Conservation (phyloP, 495 filamentous ascomycete genomes). For the Xylaria grammica region DNA sequence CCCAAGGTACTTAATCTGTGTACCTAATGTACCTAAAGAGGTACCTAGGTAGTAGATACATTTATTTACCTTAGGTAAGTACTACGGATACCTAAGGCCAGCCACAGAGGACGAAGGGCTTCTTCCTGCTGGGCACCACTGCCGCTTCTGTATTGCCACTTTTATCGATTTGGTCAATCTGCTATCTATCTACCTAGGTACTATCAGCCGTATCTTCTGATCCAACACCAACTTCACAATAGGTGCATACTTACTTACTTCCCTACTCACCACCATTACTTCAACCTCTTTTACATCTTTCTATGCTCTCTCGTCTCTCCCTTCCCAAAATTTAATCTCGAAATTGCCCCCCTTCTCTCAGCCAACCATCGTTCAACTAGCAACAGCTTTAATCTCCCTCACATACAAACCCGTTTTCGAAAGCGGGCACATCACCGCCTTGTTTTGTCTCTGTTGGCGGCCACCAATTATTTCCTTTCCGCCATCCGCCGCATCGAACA, state of each 20-base stretch:
- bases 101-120: not conserved
- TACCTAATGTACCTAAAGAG: not conserved
- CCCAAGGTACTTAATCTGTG: no score
- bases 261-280: not conserved
- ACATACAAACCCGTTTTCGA: not conserved
- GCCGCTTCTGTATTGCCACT: not conserved
- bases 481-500: not conserved
- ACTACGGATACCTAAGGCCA: not conserved
- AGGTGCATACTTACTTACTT: no score
- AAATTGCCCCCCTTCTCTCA: not conserved
- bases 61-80: not conserved
- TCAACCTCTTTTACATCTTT: not conserved
- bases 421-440: constrained; percentile 3
- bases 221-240: constrained; percentile 6
- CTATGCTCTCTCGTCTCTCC: not conserved
- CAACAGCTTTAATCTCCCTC: not conserved
- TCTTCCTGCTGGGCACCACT: not conserved
- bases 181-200: constrained; percentile 2
- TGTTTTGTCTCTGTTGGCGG: constrained; percentile 15
- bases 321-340: not conserved
- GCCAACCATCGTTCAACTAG: not conserved
- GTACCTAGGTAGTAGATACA: not conserved
- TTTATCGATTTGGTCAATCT: constrained; percentile 18
- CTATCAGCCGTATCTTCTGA: constrained; percentile 13
- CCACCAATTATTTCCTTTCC: not conserved